Percentiles rank a stretch among this genome's conserved stretches.
phyloP scores from a whole-genome alignment of 2,329 filamentous ascomycete genomes.

The Septoria petroselini region DNA sequence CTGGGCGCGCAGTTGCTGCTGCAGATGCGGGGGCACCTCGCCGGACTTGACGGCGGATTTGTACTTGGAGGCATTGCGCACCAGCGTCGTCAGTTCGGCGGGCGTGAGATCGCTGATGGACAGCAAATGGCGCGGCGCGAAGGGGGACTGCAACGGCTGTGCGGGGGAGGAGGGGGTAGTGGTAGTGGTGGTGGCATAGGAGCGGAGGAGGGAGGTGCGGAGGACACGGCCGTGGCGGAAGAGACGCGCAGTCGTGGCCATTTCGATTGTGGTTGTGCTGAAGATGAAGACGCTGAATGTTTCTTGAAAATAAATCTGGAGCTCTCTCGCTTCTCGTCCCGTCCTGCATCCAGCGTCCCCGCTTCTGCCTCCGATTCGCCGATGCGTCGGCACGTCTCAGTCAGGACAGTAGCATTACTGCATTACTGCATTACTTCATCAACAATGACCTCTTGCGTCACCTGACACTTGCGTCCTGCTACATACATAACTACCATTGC shows the following conservation, averaged over 20 bases:
- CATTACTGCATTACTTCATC: too few species aligned
- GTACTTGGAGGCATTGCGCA: slow-evolving; percentile 74
- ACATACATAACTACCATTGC: too few species aligned
- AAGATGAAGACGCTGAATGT: not conserved
- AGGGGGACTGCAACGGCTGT: slow-evolving; percentile 50
- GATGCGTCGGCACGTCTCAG: too few species aligned
- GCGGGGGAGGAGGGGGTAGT: slow-evolving; percentile 31
- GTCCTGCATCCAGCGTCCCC: not conserved
- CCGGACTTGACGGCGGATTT: slow-evolving; percentile 75
- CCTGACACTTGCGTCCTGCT: not conserved
- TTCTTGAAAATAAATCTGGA: too few species aligned
- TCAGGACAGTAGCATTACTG: too few species aligned
- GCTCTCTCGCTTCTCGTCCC: too few species aligned
- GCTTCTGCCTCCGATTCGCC: slow-evolving; percentile 5
- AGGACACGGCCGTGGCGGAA: too few species aligned
- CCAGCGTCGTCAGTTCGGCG: slow-evolving; percentile 73
- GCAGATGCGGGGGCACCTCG: slow-evolving; percentile 56
- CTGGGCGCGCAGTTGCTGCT: slow-evolving; percentile 65
- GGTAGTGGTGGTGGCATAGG: slow-evolving; percentile 10
- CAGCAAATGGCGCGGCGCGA: slow-evolving; percentile 78
- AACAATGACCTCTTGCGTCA: too few species aligned
- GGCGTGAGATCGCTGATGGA: slow-evolving; percentile 84
- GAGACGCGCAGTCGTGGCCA: slow-evolving; percentile 28
- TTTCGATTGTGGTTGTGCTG: slow-evolving; percentile 1
- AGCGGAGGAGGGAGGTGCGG: too few species aligned